Conservation (phyloP, 1,284 basidiomycete species). For the Agaricales sp. region DNA sequence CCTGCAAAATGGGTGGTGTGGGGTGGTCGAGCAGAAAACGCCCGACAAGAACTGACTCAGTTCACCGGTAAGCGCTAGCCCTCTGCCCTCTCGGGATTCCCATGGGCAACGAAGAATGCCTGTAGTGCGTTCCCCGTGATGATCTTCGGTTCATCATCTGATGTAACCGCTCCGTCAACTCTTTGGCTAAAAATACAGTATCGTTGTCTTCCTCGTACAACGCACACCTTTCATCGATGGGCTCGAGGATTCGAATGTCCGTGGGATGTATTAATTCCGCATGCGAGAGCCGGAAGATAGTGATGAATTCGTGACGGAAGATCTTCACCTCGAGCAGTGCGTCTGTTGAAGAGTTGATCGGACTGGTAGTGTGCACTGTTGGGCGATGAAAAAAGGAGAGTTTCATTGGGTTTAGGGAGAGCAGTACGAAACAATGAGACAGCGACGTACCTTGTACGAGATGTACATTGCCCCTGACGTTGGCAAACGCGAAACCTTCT, state of each 20-base stretch:
- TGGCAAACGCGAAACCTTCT: conserved; percentile 37
- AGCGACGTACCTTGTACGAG: conserved; percentile 35
- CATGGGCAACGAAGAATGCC: not conserved
- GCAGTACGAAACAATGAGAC: conserved; percentile 1
- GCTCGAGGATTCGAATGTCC: conserved; percentile 46
- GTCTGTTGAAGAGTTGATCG: conserved; percentile 6
- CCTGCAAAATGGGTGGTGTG: too few species aligned
- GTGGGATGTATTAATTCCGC: conserved; percentile 31
- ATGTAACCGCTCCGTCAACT: conserved; percentile 42
- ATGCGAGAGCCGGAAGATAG: conserved; percentile 45
- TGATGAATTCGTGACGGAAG: conserved; percentile 49
- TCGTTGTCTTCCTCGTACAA: conserved; percentile 54
- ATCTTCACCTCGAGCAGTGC: conserved; percentile 18
- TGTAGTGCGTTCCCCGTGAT: conserved; percentile 13
- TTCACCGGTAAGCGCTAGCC: not conserved
- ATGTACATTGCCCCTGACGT: conserved; percentile 30
- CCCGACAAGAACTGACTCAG: too few species aligned
- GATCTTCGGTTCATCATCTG: conserved; percentile 30
- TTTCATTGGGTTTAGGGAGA: conserved; percentile 6
- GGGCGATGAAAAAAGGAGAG: conserved; percentile 12
- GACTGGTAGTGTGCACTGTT: conserved; percentile 4
- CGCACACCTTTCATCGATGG: conserved; percentile 35
- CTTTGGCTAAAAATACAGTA: conserved; percentile 50
- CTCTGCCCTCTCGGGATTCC: not conserved
- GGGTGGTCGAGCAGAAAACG: too few species aligned